phyloP scores from a whole-genome alignment of 2,329 filamentous ascomycete genomes.

The Fusarium longipes region DNA sequence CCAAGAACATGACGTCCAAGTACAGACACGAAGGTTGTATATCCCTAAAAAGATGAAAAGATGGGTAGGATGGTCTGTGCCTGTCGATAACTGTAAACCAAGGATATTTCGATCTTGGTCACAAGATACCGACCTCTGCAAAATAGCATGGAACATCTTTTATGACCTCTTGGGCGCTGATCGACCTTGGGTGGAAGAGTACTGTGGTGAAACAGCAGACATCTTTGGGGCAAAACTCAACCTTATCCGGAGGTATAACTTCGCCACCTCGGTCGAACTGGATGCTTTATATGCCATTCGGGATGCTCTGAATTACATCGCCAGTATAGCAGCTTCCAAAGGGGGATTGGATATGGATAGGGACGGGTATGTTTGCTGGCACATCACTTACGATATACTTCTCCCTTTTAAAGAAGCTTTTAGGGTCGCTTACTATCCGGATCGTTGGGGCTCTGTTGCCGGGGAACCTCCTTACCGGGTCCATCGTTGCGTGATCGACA shows the following conservation, averaged over 20 bases:
- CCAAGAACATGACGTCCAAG: background rate
- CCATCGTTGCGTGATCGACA: background rate
- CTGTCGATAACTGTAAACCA: too few relatives aligned
- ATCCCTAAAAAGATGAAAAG: background rate
- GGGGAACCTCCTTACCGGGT: too few relatives aligned
- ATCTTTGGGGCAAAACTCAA: background rate
- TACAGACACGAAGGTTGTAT: fast-evolving
- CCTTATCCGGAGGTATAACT: background rate
- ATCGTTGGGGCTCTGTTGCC: too few relatives aligned
- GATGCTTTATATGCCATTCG: background rate
- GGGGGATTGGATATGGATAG: background rate
- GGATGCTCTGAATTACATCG: background rate
- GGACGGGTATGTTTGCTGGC: background rate
- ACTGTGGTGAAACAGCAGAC: background rate
- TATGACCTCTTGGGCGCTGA: background rate
- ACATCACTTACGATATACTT: background rate
- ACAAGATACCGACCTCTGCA: too few relatives aligned
- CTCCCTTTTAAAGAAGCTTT: background rate
- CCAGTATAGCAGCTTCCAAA: fast-evolving
- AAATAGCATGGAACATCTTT: background rate
- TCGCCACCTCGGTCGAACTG: background rate
- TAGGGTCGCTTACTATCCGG: too few relatives aligned
- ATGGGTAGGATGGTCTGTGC: too few relatives aligned
- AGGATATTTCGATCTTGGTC: too few relatives aligned
- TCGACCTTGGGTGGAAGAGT: background rate